These are phyloP conservation scores for Colletotrichum nymphaeae DNA, from an alignment of 2,329 filamentous ascomycete species.

Conservation along the genomic window DNA sequence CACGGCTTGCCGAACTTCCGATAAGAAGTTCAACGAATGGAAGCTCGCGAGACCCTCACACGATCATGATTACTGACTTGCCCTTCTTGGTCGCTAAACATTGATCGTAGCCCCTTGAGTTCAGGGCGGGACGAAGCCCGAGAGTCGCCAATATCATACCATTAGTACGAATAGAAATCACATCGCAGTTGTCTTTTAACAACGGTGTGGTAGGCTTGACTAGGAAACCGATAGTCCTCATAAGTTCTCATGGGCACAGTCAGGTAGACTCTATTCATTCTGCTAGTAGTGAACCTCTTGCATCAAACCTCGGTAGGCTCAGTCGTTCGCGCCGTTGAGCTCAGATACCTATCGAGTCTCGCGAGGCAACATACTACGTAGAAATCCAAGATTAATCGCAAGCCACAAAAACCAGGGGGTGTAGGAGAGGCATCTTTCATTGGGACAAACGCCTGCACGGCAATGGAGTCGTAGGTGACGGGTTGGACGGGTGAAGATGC, in stretches of 20 bases:
- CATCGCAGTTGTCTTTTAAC: not conserved
- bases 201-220: too few relatives aligned
- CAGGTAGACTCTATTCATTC: not conserved
- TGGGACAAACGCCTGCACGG: slow-evolving; percentile 28
- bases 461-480: slow-evolving; percentile 19
- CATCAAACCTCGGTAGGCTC: not conserved
- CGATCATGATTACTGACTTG: not conserved
- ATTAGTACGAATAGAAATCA: too few relatives aligned
- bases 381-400: not conserved
- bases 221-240: too few relatives aligned
- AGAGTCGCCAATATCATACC: not conserved
- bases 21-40: not conserved
- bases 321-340: not conserved
- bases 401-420: not conserved
- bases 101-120: not conserved
- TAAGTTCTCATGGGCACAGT: too few relatives aligned
- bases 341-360: not conserved
- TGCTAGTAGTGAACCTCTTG: not conserved
- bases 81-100: not conserved
- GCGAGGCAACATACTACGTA: not conserved
- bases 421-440: not conserved
- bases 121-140: not conserved
- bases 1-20: not conserved
- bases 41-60: not conserved
- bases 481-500: slow-evolving; percentile 14